Conservation (phyloP, 2,329 filamentous ascomycete species). For the Paecilomyces formosus region DNA sequence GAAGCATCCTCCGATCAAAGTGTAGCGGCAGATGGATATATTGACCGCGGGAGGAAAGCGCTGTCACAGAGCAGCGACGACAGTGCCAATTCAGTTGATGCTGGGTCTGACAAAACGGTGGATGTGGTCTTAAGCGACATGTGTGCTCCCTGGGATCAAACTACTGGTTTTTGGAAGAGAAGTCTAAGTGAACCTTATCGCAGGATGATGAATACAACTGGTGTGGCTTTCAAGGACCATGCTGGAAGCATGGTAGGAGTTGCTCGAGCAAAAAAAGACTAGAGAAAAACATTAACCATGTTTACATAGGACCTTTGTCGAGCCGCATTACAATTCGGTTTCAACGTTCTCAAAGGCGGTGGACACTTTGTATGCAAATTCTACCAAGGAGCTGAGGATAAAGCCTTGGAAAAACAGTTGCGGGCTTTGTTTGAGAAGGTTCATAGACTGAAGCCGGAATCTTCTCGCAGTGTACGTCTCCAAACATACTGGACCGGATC, state of each 20-base stretch:
- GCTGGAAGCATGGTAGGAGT: conserved; percentile 83
- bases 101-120: conserved; percentile 52
- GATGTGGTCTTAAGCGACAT: conserved; percentile 98
- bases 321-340: conserved; percentile 77
- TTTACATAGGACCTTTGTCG: conserved; percentile 70
- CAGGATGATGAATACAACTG: conserved; percentile 99
- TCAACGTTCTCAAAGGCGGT: conserved; percentile 70
- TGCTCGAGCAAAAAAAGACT: background rate
- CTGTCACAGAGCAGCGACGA: conserved; percentile 22
- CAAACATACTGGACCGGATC: background rate
- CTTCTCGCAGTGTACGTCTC: conserved; percentile 68
- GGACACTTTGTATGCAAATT: conserved; percentile 97
- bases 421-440: conserved; percentile 73
- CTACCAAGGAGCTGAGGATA: conserved; percentile 86
- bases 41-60: conserved; percentile 19
- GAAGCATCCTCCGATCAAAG: background rate
- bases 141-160: conserved; percentile 92
- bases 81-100: conserved; percentile 2
- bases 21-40: conserved; percentile 7
- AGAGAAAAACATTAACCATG: background rate
- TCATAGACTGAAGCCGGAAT: conserved; percentile 80
- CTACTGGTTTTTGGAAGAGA: conserved; percentile 68
- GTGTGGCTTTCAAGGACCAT: conserved; percentile 78
- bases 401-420: conserved; percentile 64
- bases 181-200: conserved; percentile 90